Percentiles rank a stretch among this genome's conserved stretches.
phyloP scores from a whole-genome alignment of 306 rosid species.

The Casuarina equisetifolia region DNA sequence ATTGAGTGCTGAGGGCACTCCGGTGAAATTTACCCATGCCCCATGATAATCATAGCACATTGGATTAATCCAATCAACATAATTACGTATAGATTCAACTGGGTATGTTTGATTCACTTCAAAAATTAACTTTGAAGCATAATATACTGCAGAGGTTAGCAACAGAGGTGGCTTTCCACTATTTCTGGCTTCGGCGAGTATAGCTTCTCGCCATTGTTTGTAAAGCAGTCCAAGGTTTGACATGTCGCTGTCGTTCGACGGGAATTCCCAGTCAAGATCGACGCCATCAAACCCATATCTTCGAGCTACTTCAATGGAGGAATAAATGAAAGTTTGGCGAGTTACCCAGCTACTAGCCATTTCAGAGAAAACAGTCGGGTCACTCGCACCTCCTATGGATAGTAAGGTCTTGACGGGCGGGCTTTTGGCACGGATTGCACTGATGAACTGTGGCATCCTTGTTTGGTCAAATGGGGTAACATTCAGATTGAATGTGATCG shows the following conservation, averaged over 20 bases:
- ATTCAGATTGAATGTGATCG: constrained; percentile 39
- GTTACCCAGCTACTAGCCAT: constrained; percentile 39
- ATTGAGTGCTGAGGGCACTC: constrained; percentile 49
- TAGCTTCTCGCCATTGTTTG: constrained; percentile 54
- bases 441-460: constrained; percentile 41
- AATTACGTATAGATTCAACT: constrained; percentile 33
- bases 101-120: constrained; percentile 54
- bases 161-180: constrained; percentile 40
- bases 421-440: constrained; percentile 28
- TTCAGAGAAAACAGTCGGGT: constrained; percentile 45
- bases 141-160: constrained; percentile 64
- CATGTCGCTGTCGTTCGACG: constrained; percentile 49
- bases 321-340: constrained; percentile 55
- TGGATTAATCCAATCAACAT: constrained; percentile 67
- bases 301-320: constrained; percentile 61
- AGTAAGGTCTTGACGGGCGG: constrained; percentile 60
- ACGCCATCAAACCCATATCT: constrained; percentile 64
- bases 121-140: constrained; percentile 33
- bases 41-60: constrained; percentile 87
- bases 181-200: constrained; percentile 31
- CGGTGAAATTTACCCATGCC: constrained; percentile 54
- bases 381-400: constrained; percentile 61
- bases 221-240: constrained; percentile 51
- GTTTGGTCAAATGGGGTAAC: constrained; percentile 33
- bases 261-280: constrained; percentile 90